Percentiles rank a stretch among this genome's conserved stretches.
Evolutionary conservation across 1,139 yeast genomes (phyloP).

Genomic region (Suhomyces ambrosiae): DNA sequence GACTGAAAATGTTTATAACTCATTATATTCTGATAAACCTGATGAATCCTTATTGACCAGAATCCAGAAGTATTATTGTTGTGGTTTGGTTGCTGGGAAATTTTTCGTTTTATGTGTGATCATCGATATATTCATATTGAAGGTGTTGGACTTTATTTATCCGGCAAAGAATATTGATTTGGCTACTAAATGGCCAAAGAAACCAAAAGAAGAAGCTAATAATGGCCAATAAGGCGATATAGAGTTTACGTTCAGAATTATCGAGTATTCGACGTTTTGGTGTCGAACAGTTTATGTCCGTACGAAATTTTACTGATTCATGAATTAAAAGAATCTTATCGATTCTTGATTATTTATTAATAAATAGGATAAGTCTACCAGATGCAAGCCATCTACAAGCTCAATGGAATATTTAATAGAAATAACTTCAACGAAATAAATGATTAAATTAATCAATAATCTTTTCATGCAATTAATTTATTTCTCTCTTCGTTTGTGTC

Average conservation of each 20-base stretch:
- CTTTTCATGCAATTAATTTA: too few species aligned
- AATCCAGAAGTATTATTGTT: constrained; percentile 63
- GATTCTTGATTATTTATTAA: too few species aligned
- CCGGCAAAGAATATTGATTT: constrained; percentile 71
- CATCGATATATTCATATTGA: constrained; percentile 70
- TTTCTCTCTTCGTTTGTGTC: too few species aligned
- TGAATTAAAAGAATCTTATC: too few species aligned
- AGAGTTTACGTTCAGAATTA: background rate
- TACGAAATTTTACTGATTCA: too few species aligned
- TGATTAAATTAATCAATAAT: too few species aligned
- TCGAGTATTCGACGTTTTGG: too few species aligned
- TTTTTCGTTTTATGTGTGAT: constrained; percentile 76
- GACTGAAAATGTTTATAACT: constrained; percentile 79
- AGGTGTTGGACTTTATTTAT: constrained; percentile 65
- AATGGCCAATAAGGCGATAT: background rate
- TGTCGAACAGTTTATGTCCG: too few species aligned
- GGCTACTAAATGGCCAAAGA: constrained; percentile 77
- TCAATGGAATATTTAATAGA: too few species aligned
- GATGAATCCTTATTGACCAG: constrained; percentile 52
- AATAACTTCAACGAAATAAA: too few species aligned
- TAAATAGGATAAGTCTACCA: too few species aligned
- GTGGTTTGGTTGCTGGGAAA: constrained; percentile 86
- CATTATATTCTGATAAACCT: constrained; percentile 46
- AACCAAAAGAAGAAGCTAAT: constrained; percentile 7
- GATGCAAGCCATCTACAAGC: too few species aligned